Evolutionary conservation across 2,329 filamentous ascomycete genomes (phyloP), one percentile per base, ranked within the genome.

Genomic region (Fusarium citri): DNA sequence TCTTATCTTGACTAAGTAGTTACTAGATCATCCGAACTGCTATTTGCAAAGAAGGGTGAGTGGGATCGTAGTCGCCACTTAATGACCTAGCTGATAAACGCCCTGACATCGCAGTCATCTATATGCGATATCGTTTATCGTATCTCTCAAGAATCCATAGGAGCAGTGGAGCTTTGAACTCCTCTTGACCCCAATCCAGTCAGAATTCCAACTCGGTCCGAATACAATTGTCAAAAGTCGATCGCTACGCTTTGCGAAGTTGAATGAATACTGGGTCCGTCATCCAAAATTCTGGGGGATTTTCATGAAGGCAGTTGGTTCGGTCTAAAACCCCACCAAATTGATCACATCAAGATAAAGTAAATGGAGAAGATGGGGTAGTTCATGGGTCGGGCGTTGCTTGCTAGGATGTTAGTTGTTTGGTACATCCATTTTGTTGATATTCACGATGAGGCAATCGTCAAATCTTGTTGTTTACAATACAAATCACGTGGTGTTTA

Each of bases 261-360:
- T 46, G 59, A 58, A 64, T 64, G 58, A 63, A 64, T 60, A 66
- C 61, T 66, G 63, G 63, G 63, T 66, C 63, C 42, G 23, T 28
- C 28, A 43, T 48, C 30, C 22, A 53, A 26, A 49, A 43, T 60
- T 20, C 63, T 66, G 63, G 61, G 54, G 61, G 53, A 43, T 66
- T 66, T 66, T 45, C 25, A 45, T 48, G 46, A 37, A 23, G 25
- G n/a, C n/a, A 34, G 45, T 70, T 65, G 60, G 66, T 45, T 60
- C n/a, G 56, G 55, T 12, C 41, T 15, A 68, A 30, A 68, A 42
- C 63, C 54, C 43, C 56, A 66, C 47, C 54, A 62, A 57, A n/a
- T 55, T 14, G 64, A 71, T 26, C 60, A 41, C 23, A 46, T 34
- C 26, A 45, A 71, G 54, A 68, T 66, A 50, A 48, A 66, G 60